Conservation (phyloP, 2,329 filamentous ascomycete species). For the Zalaria sp. region DNA sequence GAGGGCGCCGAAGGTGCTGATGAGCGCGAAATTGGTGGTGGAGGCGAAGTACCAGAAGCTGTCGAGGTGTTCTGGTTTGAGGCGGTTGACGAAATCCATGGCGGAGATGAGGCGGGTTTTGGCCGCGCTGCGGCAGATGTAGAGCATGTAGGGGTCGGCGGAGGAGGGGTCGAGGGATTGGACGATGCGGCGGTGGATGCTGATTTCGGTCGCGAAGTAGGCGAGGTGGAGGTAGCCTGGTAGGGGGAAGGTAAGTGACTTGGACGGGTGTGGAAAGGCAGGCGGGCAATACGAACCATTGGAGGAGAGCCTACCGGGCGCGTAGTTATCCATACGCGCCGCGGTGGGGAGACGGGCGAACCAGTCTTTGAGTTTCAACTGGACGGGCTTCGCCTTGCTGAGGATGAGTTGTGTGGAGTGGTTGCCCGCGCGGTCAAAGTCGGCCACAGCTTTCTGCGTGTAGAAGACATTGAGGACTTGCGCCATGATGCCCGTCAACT, state of each 20-base stretch:
- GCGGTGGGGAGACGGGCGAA: conserved; percentile 52
- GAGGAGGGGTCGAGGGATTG: conserved; percentile 51
- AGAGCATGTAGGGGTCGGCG: conserved; percentile 63
- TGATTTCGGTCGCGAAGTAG: conserved; percentile 91
- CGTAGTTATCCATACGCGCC: conserved; percentile 48
- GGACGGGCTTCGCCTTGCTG: conserved; percentile 65
- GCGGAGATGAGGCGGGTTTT: conserved; percentile 89
- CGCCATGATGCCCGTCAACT: conserved; percentile 59
- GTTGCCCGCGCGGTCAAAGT: conserved; percentile 49
- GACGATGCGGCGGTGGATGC: conserved; percentile 80
- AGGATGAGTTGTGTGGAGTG: conserved; percentile 62
- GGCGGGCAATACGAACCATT: conserved; percentile 15
- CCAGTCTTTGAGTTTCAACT: conserved; percentile 73
- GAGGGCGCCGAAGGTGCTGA: conserved; percentile 83
- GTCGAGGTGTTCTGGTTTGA: conserved; percentile 73
- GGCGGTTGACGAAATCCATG: conserved; percentile 93
- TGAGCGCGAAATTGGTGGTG: conserved; percentile 83
- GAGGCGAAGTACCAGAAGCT: conserved; percentile 87
- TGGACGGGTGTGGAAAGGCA: conserved; percentile 1
- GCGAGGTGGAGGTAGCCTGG: conserved; percentile 64
- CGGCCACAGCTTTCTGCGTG: conserved; percentile 60
- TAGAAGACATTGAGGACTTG: conserved; percentile 77
- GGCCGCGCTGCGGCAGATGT: conserved; percentile 85
- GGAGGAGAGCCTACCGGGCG: conserved; percentile 27
- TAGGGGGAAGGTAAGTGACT: background rate